Base-by-base conservation (phyloP, 306 rosid genomes). In the Lathyrus tuberosus region DNA sequence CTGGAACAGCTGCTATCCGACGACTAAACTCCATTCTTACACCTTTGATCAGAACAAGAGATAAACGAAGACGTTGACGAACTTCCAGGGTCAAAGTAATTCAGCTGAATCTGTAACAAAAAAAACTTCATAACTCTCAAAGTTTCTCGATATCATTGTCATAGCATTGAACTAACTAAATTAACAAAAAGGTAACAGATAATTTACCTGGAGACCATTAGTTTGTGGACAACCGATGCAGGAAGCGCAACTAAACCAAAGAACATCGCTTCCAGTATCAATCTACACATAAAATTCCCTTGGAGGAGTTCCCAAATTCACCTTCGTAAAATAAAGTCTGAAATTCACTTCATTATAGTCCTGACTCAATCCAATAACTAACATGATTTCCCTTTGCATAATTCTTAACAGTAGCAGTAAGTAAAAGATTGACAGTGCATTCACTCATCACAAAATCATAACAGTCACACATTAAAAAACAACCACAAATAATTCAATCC, bases 221-320 rank as follows among this genome's bases (percentile, higher is more conserved):
- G 89, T 80, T 14, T 43, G 71, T 0, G 98, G 97, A 75, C 98
- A 94, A 61, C 96, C 97, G 67, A 62, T 81, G 89, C 98, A 94
- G 71, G 95, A 77, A 66, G 81, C 86, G 16, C 98, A 94, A 73
- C 87, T 81, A 82, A 94, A 89, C 98, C 98, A 94, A 8, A 94
- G 81, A 84, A 87, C 95, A 80, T 90, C 95, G 72, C 97, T 94
- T 37, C 98, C 98, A 5, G 97, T 94, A 72, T 94, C 98, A 79
- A 94, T 89, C 80, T 94, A 97, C 62, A 94, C 96, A 71, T 84
- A 83, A 77, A 88, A 94, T 47, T 88, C 96, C 76, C 80, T 94
- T 49, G 98, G 89, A 65, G 98, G 98, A 83, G 91, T 79, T 53
- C 98, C 98, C 81, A 94, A 73, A 65, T 73, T 80, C 74, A 94